Base-by-base conservation (phyloP, 2,329 filamentous ascomycete genomes). In the Paradendryphiella salina region DNA sequence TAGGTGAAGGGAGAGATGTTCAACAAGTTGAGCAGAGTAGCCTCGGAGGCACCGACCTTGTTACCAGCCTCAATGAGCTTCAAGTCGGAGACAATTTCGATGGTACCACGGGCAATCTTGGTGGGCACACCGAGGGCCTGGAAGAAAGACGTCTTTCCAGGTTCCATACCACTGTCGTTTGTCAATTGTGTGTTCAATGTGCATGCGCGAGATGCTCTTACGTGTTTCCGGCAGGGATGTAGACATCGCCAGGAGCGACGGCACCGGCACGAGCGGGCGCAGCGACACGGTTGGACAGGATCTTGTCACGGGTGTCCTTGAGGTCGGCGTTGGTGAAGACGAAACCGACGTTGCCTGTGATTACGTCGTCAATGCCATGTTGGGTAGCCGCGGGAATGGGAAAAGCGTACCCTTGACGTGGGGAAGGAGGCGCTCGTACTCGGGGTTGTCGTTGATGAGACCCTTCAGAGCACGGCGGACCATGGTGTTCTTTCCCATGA, bases 81-180 rank as follows among this genome's bases (percentile, higher is more conserved):
- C 72, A 99, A 84, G 76, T 99, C 94, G 72, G 87, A 83, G 63
- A 92, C 96, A 76, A 99, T 99, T 90, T 99, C 94, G 82, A 99
- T 99, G 82, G 94, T 99, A 95, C 94, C 95, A 96, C 94, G 94
- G 77, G 94, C 94, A 82, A 99, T 99, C 91, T 99, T 99, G 86
- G 94, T 99, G 76, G 94, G 94, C 77, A 99, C 91, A 90, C 93
- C 93, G 80, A 99, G 94, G 74, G 94, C 94, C 88, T 99, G 94
- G 92, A 99, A 99, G 91, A 99, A 99, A 77, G 94, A 97, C 75
- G 94, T 99, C 89, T 99, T 99, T 80, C 95, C 95, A 77, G 94
- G 95, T 81, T 99, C 94, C 94, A 99, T 99, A 82, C 94, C 94
- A 74, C 67, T 71, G 46, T 31, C 5, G 26, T 35, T 21, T 55